A percentile compares a stretch with the other conserved stretches of the same genome.
These are phyloP conservation scores for Tubosaeta brunneosetosa DNA, from an alignment of 768 basidiomycete genomes.

Conservation along the genomic window DNA sequence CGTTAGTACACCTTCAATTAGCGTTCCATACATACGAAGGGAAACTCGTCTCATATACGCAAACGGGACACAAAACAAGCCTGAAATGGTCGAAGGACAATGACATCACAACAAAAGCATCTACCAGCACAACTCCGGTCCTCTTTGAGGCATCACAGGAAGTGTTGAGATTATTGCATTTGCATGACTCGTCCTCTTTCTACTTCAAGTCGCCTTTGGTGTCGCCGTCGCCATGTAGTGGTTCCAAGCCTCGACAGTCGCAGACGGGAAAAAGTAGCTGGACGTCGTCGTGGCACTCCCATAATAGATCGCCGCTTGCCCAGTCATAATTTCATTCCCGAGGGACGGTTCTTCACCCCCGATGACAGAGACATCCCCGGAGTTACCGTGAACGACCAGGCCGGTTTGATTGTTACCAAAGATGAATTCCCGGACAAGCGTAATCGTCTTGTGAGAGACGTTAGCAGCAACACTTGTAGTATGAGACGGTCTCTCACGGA, in stretches of 20 bases:
- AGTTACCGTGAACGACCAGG: conserved; percentile 37
- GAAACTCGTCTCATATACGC: no score
- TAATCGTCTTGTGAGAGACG: conserved; percentile 42
- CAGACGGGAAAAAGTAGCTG: conserved; percentile 50
- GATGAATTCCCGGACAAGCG: conserved; percentile 61
- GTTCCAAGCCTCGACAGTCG: conserved; percentile 55
- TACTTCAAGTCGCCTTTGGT: conserved; percentile 25
- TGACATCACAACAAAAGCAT: background rate
- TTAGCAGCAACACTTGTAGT: background rate
- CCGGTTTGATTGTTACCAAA: conserved; percentile 62
- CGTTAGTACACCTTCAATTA: no score
- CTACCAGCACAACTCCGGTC: background rate
- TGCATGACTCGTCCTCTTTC: background rate
- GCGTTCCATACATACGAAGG: no score
- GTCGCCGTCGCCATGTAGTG: conserved; percentile 45
- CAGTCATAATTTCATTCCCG: conserved; percentile 45
- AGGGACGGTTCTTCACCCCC: conserved; percentile 49
- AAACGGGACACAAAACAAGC: background rate
- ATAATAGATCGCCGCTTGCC: conserved; percentile 51
- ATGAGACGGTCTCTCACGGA: conserved; percentile 38
- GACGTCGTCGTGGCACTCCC: conserved; percentile 45
- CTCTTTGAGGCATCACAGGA: background rate
- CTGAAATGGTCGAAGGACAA: background rate
- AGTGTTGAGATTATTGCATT: background rate
- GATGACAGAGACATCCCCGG: conserved; percentile 29